Base-by-base conservation (phyloP, 345 rosid species). In the Hypericum androsaemum region DNA sequence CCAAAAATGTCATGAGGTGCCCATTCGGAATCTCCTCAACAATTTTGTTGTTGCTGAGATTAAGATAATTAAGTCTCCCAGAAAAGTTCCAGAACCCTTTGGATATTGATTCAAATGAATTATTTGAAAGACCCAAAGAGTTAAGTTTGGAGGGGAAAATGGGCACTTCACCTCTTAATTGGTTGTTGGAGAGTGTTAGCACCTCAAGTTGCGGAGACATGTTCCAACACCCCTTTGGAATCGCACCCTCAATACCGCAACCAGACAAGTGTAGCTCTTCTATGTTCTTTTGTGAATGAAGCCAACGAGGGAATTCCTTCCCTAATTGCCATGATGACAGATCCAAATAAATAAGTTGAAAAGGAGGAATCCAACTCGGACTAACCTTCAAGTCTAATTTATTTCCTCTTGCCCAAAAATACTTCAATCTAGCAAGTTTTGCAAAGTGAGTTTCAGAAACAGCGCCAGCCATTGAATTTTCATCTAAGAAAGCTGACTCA, bases 21-120 rank as follows among this genome's bases (percentile, higher is more conserved):
- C 58, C 15, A 17, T 62, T 39, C 15, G 76, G 65, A 0, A 77
- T 38, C 16, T 4, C n/a, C 3, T 74, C 82, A 10, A 46, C 48
- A 17, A 74, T 41, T 7, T 16, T 52, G 56, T 77, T 77, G 53
- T 13, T 10, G 8, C 77, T 74, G 15, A 74, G 41, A 37, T 65
- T 54, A 7, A 71, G 47, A 39, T 5, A 10, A 48, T 0, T 0
- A 0, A 43, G 7, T 4, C 8, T 12, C 0, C 47, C 28, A 38
- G 58, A 12, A 32, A 36, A 16, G 10, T 66, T 32, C 73, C 71
- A 64, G 44, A 68, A 68, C 72, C 67, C 58, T 2, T 2, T 0
- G 1, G 67, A 69, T 6, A 71, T 35, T 8, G 16, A 6, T 47
- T 54, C 28, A 44, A 74, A 44, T 8, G 17, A 46, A 53, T 74